Percentiles rank a stretch among this genome's conserved stretches.
phyloP scores from a whole-genome alignment of 2,329 filamentous ascomycete genomes.

The Alternaria gaisen region DNA sequence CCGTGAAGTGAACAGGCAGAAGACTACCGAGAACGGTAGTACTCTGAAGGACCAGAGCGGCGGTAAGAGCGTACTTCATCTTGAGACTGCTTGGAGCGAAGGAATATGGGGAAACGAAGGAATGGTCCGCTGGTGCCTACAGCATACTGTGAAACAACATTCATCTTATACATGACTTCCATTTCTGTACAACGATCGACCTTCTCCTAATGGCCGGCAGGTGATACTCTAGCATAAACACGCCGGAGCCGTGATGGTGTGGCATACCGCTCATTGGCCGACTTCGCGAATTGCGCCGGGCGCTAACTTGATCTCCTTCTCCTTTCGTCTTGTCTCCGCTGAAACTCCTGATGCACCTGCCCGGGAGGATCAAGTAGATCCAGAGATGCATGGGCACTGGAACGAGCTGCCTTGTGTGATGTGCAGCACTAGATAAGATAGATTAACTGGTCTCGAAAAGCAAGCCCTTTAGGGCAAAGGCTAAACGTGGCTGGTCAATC shows the following conservation, averaged over 20 bases:
- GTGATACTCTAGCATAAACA: constrained; percentile 11
- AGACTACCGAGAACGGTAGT: constrained; percentile 41
- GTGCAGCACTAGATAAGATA: constrained; percentile 22
- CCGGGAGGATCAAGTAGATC: constrained; percentile 22
- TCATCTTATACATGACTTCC: constrained; percentile 15
- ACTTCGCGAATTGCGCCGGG: constrained; percentile 17
- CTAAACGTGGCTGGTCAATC: background rate
- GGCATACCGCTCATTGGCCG: constrained; percentile 17
- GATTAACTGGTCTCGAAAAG: constrained; percentile 18
- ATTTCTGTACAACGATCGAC: constrained; percentile 6
- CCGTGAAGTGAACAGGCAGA: constrained; percentile 43
- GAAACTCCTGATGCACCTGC: constrained; percentile 21
- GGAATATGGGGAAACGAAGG: constrained; percentile 9
- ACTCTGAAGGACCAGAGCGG: constrained; percentile 40
- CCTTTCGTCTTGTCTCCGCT: constrained; percentile 23
- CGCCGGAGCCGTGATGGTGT: constrained; percentile 3
- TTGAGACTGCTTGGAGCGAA: constrained; percentile 11
- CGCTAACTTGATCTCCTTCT: constrained; percentile 29
- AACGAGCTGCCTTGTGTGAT: constrained; percentile 6
- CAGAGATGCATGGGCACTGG: constrained; percentile 4
- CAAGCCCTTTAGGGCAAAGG: constrained; percentile 12
- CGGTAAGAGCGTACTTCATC: constrained; percentile 46
- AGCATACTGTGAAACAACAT: background rate
- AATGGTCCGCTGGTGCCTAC: background rate
- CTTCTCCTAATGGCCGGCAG: constrained; percentile 22